These are phyloP conservation scores for Cymodocea nodosa DNA, from an alignment of 116 monocot species.

Conservation along the genomic window DNA sequence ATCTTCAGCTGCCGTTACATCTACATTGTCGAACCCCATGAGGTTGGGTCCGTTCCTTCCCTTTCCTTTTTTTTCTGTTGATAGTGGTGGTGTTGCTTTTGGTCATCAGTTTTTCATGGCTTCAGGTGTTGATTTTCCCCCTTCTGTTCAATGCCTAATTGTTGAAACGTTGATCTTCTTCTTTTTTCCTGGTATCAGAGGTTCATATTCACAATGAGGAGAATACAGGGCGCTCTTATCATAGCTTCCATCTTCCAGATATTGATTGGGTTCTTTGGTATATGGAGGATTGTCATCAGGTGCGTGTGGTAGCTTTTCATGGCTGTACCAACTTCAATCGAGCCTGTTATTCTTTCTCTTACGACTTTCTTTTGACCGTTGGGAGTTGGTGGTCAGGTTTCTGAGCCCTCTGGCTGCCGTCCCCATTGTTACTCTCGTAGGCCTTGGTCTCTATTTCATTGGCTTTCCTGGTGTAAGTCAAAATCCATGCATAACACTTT, in stretches of 20 bases:
- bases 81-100: not conserved
- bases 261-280: slow-evolving; percentile 56
- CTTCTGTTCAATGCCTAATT: not conserved
- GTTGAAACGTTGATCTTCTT: not conserved
- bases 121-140: not conserved
- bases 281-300: slow-evolving; percentile 78
- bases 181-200: slow-evolving; percentile 27
- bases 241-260: slow-evolving; percentile 54
- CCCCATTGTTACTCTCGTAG: slow-evolving; percentile 56
- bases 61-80: no score
- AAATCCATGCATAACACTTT: not conserved
- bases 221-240: slow-evolving; percentile 76
- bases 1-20: slow-evolving; percentile 45
- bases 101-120: slow-evolving; percentile 1
- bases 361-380: not conserved
- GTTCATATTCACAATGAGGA: slow-evolving; percentile 62
- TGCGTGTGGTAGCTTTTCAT: slow-evolving; percentile 8
- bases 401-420: slow-evolving; percentile 86
- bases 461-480: slow-evolving; percentile 65
- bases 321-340: not conserved
- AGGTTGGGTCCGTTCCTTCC: slow-evolving; percentile 33
- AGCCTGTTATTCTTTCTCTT: not conserved
- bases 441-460: slow-evolving; percentile 60
- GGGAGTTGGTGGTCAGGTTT: slow-evolving; percentile 26
- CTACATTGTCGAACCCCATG: slow-evolving; percentile 50